These are phyloP conservation scores for Colletotrichum sp. DNA, from an alignment of 2,329 filamentous ascomycete genomes.

Conservation along the genomic window DNA sequence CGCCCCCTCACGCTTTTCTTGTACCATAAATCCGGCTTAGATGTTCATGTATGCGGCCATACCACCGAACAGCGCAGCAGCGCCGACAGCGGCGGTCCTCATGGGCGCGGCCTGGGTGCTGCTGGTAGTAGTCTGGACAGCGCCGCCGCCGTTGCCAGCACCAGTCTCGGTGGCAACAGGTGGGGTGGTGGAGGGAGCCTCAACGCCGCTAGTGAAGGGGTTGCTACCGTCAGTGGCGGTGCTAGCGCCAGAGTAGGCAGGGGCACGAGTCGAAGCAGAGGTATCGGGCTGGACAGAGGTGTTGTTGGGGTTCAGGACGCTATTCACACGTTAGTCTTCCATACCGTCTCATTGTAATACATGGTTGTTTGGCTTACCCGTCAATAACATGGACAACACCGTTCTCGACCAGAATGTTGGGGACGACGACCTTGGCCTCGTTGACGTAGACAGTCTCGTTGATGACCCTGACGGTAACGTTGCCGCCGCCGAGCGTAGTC, in stretches of 20 bases:
- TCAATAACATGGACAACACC: slow-evolving; percentile 65
- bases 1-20: fast-evolving
- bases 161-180: slow-evolving; percentile 34
- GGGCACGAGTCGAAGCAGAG: slow-evolving; percentile 46
- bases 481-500: slow-evolving; percentile 25
- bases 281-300: slow-evolving; percentile 46
- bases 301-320: slow-evolving; percentile 63
- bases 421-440: slow-evolving; percentile 53
- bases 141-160: slow-evolving; percentile 7
- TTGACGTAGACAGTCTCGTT: slow-evolving; percentile 51
- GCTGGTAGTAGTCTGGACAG: slow-evolving; percentile 33
- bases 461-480: slow-evolving; percentile 35
- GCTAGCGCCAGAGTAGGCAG: slow-evolving; percentile 60
- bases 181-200: slow-evolving; percentile 44
- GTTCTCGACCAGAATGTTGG: slow-evolving; percentile 57
- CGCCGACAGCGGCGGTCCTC: slow-evolving; percentile 43
- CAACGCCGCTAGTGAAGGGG: slow-evolving; percentile 62
- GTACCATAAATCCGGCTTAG: not conserved
- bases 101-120: slow-evolving; percentile 33
- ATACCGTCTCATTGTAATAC: not conserved
- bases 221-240: slow-evolving; percentile 45
- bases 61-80: slow-evolving; percentile 50
- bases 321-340: slow-evolving; percentile 21
- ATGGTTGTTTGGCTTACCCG: slow-evolving; percentile 42
- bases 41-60: slow-evolving; percentile 36